Percentiles rank a stretch among this genome's conserved stretches.
Evolutionary conservation across 495 filamentous ascomycete species (phyloP).

Genomic region (Chaetomidium leptoderma): DNA sequence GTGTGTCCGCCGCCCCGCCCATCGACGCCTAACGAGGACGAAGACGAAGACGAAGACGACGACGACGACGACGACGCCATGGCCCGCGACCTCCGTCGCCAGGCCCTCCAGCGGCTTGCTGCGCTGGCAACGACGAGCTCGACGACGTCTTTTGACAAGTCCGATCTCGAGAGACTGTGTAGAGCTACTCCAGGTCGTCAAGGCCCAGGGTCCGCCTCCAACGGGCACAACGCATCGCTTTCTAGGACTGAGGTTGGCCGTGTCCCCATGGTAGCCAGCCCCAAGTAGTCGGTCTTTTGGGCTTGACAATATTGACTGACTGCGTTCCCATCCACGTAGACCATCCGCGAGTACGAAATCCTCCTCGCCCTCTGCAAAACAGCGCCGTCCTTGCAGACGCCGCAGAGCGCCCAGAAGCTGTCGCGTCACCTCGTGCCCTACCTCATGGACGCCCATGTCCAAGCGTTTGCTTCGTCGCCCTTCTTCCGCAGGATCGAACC

Average conservation of each 20-base stretch:
- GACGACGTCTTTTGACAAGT: conserved; percentile 48
- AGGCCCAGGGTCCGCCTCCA: conserved; percentile 29
- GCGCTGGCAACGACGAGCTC: conserved; percentile 54
- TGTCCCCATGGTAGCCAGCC: conserved; percentile 48
- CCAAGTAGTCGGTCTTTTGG: not conserved
- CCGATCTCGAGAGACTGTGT: conserved; percentile 62
- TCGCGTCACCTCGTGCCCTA: conserved; percentile 72
- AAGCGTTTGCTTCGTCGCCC: conserved; percentile 72
- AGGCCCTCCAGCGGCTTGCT: conserved; percentile 69
- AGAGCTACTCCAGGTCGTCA: conserved; percentile 48
- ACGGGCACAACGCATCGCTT: conserved; percentile 28
- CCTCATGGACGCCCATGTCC: conserved; percentile 73
- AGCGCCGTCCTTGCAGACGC: conserved; percentile 61
- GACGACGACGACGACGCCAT: conserved; percentile 27
- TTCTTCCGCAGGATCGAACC: conserved; percentile 77
- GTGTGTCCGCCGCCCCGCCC: not conserved
- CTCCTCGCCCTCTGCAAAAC: conserved; percentile 85
- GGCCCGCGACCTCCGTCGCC: conserved; percentile 53
- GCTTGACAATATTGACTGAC: conserved; percentile 21
- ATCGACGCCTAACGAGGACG: no score
- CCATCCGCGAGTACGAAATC: conserved; percentile 80
- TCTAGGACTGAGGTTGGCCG: conserved; percentile 34
- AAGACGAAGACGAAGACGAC: no score
- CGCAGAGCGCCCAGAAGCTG: conserved; percentile 68
- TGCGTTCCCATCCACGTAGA: conserved; percentile 30